Percentiles rank a stretch among this genome's conserved stretches.
Conservation (phyloP, 2,329 filamentous ascomycete genomes). For the Hypoxylon sp. region DNA sequence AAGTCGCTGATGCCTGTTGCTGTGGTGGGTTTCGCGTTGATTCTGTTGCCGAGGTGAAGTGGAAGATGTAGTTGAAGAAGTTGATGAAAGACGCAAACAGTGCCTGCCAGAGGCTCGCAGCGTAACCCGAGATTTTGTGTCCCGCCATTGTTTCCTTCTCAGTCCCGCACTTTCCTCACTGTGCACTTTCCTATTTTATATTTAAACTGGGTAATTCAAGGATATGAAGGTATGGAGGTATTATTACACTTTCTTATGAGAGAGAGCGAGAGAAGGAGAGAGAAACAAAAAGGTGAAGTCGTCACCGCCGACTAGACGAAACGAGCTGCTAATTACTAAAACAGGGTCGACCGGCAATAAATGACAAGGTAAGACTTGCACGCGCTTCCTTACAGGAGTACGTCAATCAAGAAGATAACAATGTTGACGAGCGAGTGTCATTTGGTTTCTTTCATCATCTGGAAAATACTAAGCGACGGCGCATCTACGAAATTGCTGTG, state of each 20-base stretch:
- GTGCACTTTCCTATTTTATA: conserved; percentile 18
- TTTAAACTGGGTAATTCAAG: neutral
- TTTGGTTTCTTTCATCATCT: conserved; percentile 12
- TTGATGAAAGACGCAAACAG: conserved; percentile 56
- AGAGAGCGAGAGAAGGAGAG: neutral
- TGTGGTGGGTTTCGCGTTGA: conserved; percentile 28
- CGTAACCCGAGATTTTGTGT: conserved; percentile 56
- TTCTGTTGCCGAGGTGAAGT: conserved; percentile 45
- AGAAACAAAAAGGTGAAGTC: conserved; percentile 2
- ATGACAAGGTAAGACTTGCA: conserved; percentile 28
- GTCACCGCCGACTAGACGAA: conserved; percentile 7
- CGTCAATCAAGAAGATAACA: conserved; percentile 2
- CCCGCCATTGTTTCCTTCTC: conserved; percentile 52
- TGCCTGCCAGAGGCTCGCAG: conserved; percentile 53
- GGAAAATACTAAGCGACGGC: conserved; percentile 12
- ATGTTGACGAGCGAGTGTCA: conserved; percentile 1
- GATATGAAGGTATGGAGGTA: neutral
- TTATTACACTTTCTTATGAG: conserved; percentile 10
- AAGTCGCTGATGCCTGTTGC: conserved; percentile 25
- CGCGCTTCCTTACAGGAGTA: conserved; percentile 10
- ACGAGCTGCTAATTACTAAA: conserved; percentile 20
- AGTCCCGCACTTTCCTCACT: conserved; percentile 20
- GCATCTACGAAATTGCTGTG: conserved; percentile 27
- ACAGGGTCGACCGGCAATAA: conserved; percentile 2
- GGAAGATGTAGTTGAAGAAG: conserved; percentile 52